phyloP scores from a whole-genome alignment of 768 basidiomycete species.

The Steccherinum ochraceum region DNA sequence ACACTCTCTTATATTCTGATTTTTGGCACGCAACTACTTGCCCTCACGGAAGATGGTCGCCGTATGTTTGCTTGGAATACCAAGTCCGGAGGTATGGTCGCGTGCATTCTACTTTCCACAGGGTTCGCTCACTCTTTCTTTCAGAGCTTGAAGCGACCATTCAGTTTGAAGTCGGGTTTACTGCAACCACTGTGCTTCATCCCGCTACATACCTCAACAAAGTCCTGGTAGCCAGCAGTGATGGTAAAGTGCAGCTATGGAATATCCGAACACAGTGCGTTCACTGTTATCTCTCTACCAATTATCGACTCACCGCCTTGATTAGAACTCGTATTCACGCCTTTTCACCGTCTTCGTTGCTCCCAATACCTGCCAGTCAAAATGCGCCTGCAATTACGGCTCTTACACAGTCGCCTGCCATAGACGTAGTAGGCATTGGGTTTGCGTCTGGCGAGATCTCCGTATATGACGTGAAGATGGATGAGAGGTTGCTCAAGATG shows the following conservation, averaged over 20 bases:
- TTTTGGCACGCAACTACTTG: constrained; percentile 78
- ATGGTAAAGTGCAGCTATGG: constrained; percentile 90
- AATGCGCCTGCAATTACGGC: constrained; percentile 56
- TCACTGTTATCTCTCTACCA: constrained; percentile 1
- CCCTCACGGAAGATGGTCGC: constrained; percentile 71
- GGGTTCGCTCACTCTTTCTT: constrained; percentile 1
- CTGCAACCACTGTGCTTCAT: constrained; percentile 81
- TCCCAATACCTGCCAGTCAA: constrained; percentile 24
- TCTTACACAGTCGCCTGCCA: constrained; percentile 86
- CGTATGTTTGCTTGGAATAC: constrained; percentile 78
- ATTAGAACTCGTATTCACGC: constrained; percentile 80
- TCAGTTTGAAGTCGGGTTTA: constrained; percentile 77
- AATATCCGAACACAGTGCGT: constrained; percentile 80
- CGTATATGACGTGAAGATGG: constrained; percentile 85
- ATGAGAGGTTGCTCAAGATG: constrained; percentile 84
- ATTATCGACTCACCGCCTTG: neutral
- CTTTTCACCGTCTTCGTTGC: constrained; percentile 53
- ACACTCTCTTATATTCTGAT: constrained; percentile 59
- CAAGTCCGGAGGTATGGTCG: constrained; percentile 37
- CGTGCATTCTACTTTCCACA: neutral
- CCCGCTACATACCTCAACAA: constrained; percentile 98
- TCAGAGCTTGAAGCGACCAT: constrained; percentile 62
- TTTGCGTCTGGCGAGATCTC: constrained; percentile 83
- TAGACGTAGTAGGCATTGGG: constrained; percentile 94
- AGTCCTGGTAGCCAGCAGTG: constrained; percentile 72